A percentile compares a stretch with the other conserved stretches of the same genome.
Conservation (phyloP, 2,329 filamentous ascomycete genomes). For the Stemphylium vesicarium region DNA sequence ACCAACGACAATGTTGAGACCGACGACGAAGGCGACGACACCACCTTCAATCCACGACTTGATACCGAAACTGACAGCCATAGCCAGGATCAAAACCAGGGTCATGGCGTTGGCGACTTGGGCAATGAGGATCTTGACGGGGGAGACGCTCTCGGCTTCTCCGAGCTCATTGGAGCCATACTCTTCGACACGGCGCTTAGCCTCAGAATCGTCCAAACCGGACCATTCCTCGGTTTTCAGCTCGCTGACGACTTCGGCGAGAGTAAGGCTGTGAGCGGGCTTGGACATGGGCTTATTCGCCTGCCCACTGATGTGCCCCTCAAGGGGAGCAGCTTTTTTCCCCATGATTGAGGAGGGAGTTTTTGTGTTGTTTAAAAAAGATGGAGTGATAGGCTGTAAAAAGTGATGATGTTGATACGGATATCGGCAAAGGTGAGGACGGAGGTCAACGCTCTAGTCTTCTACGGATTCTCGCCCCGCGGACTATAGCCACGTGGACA, state of each 20-base stretch:
- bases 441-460: conserved; percentile 18
- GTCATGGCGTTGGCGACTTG: conserved; percentile 82
- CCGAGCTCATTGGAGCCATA: conserved; percentile 75
- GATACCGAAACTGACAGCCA: conserved; percentile 57
- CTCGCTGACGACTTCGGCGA: conserved; percentile 59
- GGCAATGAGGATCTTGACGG: conserved; percentile 74
- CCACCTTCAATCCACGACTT: conserved; percentile 56
- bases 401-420: not conserved
- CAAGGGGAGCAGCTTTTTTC: conserved; percentile 23
- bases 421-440: not conserved
- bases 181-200: conserved; percentile 62
- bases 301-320: conserved; percentile 49
- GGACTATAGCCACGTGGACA: conserved; percentile 27
- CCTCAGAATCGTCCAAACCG: conserved; percentile 67
- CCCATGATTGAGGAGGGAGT: conserved; percentile 23
- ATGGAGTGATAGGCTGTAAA: not conserved
- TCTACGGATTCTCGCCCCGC: conserved; percentile 27
- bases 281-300: conserved; percentile 60
- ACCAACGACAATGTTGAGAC: conserved; percentile 54
- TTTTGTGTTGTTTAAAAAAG: not conserved
- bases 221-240: conserved; percentile 69
- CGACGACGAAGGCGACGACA: conserved; percentile 54
- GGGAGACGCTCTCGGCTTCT: conserved; percentile 69
- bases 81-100: conserved; percentile 62
- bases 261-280: conserved; percentile 66